phyloP scores from a whole-genome alignment of 2,329 filamentous ascomycete genomes.

The Exophiala lecanii-corni region DNA sequence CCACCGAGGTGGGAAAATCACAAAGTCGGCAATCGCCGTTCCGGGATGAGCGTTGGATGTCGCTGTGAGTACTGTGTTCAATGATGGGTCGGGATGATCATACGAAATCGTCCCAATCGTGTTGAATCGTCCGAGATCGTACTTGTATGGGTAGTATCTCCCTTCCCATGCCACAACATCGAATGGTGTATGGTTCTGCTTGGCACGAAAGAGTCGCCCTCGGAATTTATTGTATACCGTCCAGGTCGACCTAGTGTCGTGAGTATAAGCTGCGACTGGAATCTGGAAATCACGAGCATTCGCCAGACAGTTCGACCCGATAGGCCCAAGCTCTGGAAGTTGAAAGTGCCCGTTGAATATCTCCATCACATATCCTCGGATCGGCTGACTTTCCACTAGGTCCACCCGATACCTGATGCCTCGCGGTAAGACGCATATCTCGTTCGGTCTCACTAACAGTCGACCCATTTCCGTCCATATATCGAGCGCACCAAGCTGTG shows the following conservation, averaged over 20 bases:
- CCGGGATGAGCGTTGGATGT: conserved; percentile 29
- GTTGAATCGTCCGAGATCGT: conserved; percentile 38
- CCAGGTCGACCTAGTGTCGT: conserved; percentile 45
- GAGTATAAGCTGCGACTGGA: neutral
- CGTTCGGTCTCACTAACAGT: neutral
- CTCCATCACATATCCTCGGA: neutral
- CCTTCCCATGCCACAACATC: conserved; percentile 69
- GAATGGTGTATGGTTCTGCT: conserved; percentile 62
- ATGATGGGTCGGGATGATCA: conserved; percentile 39
- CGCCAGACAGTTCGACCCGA: neutral
- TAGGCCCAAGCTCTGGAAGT: neutral
- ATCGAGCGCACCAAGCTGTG: neutral
- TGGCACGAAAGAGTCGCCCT: conserved; percentile 56
- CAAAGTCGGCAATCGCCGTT: conserved; percentile 32
- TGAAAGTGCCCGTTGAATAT: neutral
- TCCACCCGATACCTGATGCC: neutral
- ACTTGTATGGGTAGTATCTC: conserved; percentile 49
- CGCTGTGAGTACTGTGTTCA: conserved; percentile 38
- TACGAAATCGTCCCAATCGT: conserved; percentile 37
- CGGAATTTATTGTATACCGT: conserved; percentile 58
- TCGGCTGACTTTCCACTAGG: neutral
- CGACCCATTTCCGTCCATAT: neutral
- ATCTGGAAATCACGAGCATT: neutral
- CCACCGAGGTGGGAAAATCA: conserved; percentile 38
- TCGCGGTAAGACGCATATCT: neutral